Evolutionary conservation across 2,329 filamentous ascomycete genomes (phyloP).

Genomic region (Aspergillus sp.): DNA sequence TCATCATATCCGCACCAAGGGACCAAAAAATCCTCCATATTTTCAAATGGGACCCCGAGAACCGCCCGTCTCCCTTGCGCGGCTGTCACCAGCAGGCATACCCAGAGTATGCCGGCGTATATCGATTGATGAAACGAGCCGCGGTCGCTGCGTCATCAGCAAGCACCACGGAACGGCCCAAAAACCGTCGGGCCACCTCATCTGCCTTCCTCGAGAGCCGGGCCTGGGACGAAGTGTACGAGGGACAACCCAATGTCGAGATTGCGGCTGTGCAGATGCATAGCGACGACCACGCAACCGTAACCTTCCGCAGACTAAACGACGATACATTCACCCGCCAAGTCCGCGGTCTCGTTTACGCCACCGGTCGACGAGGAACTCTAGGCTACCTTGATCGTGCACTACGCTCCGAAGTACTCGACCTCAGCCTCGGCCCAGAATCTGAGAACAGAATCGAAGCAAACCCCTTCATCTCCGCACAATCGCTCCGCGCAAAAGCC

Average conservation of each 20-base stretch:
- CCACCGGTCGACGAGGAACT: slow-evolving; percentile 49
- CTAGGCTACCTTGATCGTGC: slow-evolving; percentile 43
- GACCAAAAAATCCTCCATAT: slow-evolving; percentile 51
- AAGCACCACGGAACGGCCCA: slow-evolving; percentile 15
- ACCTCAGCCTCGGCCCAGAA: slow-evolving; percentile 19
- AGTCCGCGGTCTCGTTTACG: slow-evolving; percentile 47
- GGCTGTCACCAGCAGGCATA: slow-evolving; percentile 54
- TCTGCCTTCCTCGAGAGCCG: slow-evolving; percentile 42
- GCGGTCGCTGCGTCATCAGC: slow-evolving; percentile 17
- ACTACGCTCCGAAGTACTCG: slow-evolving; percentile 43
- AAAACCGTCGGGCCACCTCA: slow-evolving; percentile 29
- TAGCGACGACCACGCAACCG: slow-evolving; percentile 20
- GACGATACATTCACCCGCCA: slow-evolving; percentile 38
- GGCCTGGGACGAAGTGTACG: slow-evolving; percentile 45
- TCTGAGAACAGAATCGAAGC: slow-evolving; percentile 5
- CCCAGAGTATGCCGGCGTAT: slow-evolving; percentile 54
- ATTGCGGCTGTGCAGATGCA: slow-evolving; percentile 33
- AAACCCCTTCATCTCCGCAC: slow-evolving; percentile 40
- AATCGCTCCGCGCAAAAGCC: slow-evolving; percentile 47
- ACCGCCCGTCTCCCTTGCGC: slow-evolving; percentile 48
- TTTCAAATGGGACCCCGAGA: slow-evolving; percentile 52
- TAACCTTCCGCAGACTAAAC: slow-evolving; percentile 39
- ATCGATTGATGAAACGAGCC: slow-evolving; percentile 52
- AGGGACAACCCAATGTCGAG: slow-evolving; percentile 49
- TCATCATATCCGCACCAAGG: slow-evolving; percentile 47